Evolutionary conservation across 2,329 filamentous ascomycete species (phyloP).

Genomic region (Exophiala bonariae): DNA sequence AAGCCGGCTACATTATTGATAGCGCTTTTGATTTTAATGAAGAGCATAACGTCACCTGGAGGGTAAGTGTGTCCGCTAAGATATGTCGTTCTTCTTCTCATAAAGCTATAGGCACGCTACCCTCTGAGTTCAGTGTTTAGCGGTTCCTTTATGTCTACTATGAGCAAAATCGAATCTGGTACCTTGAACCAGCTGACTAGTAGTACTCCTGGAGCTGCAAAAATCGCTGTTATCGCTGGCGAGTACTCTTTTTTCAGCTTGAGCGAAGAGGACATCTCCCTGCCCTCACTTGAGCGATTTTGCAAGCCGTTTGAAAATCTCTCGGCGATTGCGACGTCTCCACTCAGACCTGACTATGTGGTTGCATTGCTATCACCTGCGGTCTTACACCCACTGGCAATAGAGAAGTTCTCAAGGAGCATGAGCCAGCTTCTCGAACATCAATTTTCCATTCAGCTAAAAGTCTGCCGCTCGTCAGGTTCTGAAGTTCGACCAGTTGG

Average conservation of each 20-base stretch:
- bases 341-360: slow-evolving; percentile 9
- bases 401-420: slow-evolving; percentile 4
- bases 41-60: slow-evolving; percentile 14
- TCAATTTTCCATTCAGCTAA: slow-evolving; percentile 14
- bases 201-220: slow-evolving; percentile 3
- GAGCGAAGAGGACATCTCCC: not conserved
- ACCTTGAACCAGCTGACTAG: not conserved
- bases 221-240: slow-evolving; percentile 15
- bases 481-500: slow-evolving; percentile 16
- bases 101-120: no score
- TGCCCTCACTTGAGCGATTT: slow-evolving; percentile 10
- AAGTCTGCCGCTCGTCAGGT: slow-evolving; percentile 4
- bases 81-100: no score
- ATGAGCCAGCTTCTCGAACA: slow-evolving; percentile 14
- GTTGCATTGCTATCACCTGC: slow-evolving; percentile 16
- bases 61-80: slow-evolving; percentile 9
- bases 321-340: not conserved
- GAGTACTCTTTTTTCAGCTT: slow-evolving; percentile 10
- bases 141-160: slow-evolving; percentile 1
- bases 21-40: slow-evolving; percentile 18
- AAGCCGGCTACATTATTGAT: slow-evolving; percentile 9
- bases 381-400: slow-evolving; percentile 10
- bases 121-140: slow-evolving; percentile 8
- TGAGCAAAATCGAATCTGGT: slow-evolving; percentile 3
- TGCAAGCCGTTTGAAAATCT: slow-evolving; percentile 1